Percentiles rank a stretch among this genome's conserved stretches.
Conservation (phyloP, 352 stramenopile genomes). For the Pythium volutum region DNA sequence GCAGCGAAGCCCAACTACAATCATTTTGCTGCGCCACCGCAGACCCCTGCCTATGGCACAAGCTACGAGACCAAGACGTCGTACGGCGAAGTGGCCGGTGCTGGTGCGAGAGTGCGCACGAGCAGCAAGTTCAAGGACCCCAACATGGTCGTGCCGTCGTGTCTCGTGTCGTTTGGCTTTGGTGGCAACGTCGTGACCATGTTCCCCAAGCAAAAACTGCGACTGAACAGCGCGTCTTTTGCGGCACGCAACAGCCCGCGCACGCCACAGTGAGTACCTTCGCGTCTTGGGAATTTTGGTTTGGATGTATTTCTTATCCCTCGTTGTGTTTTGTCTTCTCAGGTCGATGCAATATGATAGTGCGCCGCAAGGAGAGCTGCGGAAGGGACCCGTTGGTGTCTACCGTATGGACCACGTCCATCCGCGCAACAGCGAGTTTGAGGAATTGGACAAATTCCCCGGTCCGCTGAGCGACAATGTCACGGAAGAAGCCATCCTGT, state of each 20-base stretch:
- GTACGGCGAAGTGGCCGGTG: conserved; percentile 2
- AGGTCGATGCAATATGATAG: conserved; percentile 58
- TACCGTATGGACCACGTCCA: conserved; percentile 83
- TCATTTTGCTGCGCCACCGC: conserved; percentile 1
- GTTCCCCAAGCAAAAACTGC: conserved; percentile 85
- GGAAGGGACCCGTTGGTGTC: conserved; percentile 77
- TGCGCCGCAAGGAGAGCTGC: conserved; percentile 51
- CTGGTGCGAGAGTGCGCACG: background rate
- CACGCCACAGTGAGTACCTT: conserved; percentile 40
- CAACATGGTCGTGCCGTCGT: conserved; percentile 66
- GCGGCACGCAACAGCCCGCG: conserved; percentile 58
- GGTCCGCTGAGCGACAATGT: conserved; percentile 67
- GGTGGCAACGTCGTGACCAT: conserved; percentile 88
- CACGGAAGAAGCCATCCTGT: conserved; percentile 60
- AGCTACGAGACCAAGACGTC: conserved; percentile 18
- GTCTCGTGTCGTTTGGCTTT: conserved; percentile 81
- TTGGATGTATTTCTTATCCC: background rate
- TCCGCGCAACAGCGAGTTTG: conserved; percentile 58
- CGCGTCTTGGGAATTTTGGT: background rate
- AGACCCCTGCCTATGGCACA: background rate
- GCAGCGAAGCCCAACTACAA: conserved; percentile 16
- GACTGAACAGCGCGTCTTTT: conserved; percentile 56
- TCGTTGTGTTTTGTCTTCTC: background rate
- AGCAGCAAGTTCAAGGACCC: conserved; percentile 86
- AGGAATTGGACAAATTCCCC: conserved; percentile 73